A percentile compares a stretch with the other conserved stretches of the same genome.
These are phyloP conservation scores for Eremochloa ophiuroides DNA, from an alignment of 176 grass and related monocot genomes.

Conservation along the genomic window DNA sequence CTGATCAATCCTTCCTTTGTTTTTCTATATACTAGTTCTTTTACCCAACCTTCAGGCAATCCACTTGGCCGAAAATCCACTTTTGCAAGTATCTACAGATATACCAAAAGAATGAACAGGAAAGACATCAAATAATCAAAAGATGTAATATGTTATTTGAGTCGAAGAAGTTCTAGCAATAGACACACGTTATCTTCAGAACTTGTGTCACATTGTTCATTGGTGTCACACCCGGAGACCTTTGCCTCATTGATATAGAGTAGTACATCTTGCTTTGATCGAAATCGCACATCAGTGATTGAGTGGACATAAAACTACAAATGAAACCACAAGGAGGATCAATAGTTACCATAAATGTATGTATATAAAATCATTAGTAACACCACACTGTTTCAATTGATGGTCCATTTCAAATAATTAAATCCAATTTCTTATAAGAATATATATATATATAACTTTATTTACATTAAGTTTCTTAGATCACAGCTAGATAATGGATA, in stretches of 20 bases:
- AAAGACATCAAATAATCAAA: not conserved
- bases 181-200: slow-evolving; percentile 12
- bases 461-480: not conserved
- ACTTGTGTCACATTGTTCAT: slow-evolving; percentile 26
- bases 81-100: slow-evolving; percentile 36
- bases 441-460: not conserved
- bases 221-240: not conserved
- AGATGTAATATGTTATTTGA: not conserved
- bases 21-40: slow-evolving; percentile 31
- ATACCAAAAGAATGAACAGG: not conserved
- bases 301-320: slow-evolving; percentile 37
- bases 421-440: not conserved
- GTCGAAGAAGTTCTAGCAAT: not conserved
- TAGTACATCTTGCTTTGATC: slow-evolving; percentile 42
- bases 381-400: not conserved
- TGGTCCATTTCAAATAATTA: not conserved
- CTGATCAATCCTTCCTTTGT: slow-evolving; percentile 19
- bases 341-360: not conserved
- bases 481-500: not conserved
- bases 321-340: not conserved
- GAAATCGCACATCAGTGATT: not conserved
- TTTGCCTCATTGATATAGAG: slow-evolving; percentile 25
- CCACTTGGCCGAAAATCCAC: slow-evolving; percentile 35
- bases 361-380: not conserved
- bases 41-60: slow-evolving; percentile 43